Conservation (phyloP, 2,329 filamentous ascomycete genomes). For the Epichloe hybrida region DNA sequence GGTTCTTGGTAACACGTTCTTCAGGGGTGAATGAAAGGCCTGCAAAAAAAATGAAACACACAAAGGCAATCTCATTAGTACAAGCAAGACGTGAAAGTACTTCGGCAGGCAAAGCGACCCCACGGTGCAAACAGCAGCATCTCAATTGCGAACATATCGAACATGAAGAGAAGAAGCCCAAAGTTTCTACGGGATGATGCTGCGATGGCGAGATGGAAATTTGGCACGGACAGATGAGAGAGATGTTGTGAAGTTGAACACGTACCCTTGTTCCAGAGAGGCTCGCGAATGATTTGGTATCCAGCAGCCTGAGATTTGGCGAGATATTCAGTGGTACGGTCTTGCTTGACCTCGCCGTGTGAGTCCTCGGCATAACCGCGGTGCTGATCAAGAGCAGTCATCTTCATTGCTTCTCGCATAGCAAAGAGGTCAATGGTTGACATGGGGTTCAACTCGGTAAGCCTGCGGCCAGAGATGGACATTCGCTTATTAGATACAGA, state of each 20-base stretch:
- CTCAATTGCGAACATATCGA: background rate
- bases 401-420: constrained; percentile 47
- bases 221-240: background rate
- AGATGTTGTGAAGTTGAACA: constrained; percentile 4
- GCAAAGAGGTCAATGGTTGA: constrained; percentile 41
- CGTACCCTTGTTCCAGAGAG: constrained; percentile 53
- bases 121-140: background rate
- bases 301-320: constrained; percentile 37
- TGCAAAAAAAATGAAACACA: constrained; percentile 16
- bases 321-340: constrained; percentile 39
- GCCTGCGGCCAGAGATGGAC: constrained; percentile 35
- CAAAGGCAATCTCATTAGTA: background rate
- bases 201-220: background rate
- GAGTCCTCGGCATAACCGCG: constrained; percentile 45
- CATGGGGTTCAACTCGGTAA: constrained; percentile 41
- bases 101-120: background rate
- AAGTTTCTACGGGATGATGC: background rate
- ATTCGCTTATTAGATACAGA: constrained; percentile 38
- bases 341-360: constrained; percentile 42
- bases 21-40: constrained; percentile 52
- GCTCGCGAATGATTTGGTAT: constrained; percentile 48
- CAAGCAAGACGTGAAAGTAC: background rate
- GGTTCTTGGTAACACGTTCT: constrained; percentile 49
- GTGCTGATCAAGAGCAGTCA: constrained; percentile 45
- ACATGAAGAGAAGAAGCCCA: background rate